Evolutionary conservation across 75 land plant genomes (phyloP), one percentile per base, ranked within the genome.

Genomic region (Sequoia sempervirens): DNA sequence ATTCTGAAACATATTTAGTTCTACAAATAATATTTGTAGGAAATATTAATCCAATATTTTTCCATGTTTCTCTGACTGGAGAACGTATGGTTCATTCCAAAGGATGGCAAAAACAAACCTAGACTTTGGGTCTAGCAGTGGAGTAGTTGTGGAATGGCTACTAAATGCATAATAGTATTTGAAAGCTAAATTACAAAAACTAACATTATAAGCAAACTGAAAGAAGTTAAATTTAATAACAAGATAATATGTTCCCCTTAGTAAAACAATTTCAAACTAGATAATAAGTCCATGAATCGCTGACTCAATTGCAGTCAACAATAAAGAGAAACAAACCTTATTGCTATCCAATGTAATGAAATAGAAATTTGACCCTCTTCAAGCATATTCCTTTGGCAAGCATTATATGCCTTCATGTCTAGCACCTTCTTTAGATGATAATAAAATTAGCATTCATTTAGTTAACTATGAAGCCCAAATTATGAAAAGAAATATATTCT

Each of bases 261-360:
- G 45, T 75, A 75, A 23, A 75, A 20, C 43, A 78, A 23, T 45
- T 78, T 78, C 47, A 78, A 78, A 76, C 3, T n/a, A 18, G 46
- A 45, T 78, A 10, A 38, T 30, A 12, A 38, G 79, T 14, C 18
- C 26, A 17, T 6, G 23, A 70, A 36, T 69, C 80, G 3, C 43
- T 56, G 38, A 82, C 26, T 32, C 14, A 82, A n/a, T 52, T 15
- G 13, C 30, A 80, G 56, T 20, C 28, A 37, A 34, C n/a, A 61
- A 82, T 50, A 74, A 73, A n/a, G 32, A 74, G 46, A 54, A 79
- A 32, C 86, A 83, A 86, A 96, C 99, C 98, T 97, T 97, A 80
- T 87, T 94, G 78, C 96, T 92, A 90, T 88, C 94, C 82, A 97
- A 81, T 76, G 96, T 95, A 97, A 97, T 97, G 89, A 97, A 97